phyloP scores from a whole-genome alignment of 768 basidiomycete genomes.

The Phaeolepiota aurea region DNA sequence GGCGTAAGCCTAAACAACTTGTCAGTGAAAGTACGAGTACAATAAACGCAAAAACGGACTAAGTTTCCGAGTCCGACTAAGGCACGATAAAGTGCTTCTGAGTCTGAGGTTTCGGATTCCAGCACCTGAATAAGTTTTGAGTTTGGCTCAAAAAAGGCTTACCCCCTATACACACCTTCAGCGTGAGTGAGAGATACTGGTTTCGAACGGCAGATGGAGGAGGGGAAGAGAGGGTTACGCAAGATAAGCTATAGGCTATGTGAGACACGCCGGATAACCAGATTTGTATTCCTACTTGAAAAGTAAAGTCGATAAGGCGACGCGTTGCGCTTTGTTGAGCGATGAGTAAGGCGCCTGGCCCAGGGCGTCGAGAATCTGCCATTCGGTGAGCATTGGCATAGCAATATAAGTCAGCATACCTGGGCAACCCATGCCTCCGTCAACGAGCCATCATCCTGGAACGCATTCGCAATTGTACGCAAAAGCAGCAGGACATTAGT shows the following conservation, averaged over 20 bases:
- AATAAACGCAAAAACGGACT: conserved; percentile 27
- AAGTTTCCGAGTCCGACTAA: conserved; percentile 69
- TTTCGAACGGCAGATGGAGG: conserved; percentile 29
- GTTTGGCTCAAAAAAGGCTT: not conserved
- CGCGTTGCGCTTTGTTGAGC: conserved; percentile 62
- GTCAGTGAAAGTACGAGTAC: conserved; percentile 1
- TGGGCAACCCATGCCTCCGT: conserved; percentile 44
- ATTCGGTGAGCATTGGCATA: not conserved
- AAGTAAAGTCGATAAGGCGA: conserved; percentile 72
- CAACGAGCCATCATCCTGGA: conserved; percentile 44
- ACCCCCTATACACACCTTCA: conserved; percentile 28
- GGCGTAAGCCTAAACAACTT: conserved; percentile 39
- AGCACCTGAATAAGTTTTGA: conserved; percentile 26
- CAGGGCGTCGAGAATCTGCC: conserved; percentile 51
- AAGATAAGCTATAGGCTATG: conserved; percentile 49
- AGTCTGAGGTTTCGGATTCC: conserved; percentile 43
- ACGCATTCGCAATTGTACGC: conserved; percentile 72
- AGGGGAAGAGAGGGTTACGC: conserved; percentile 36
- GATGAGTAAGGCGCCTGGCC: conserved; percentile 39
- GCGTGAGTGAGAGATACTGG: conserved; percentile 34
- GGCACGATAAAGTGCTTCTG: conserved; percentile 64
- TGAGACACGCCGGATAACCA: not conserved
- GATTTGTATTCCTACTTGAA: conserved; percentile 65
- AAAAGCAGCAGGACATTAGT: conserved; percentile 79
- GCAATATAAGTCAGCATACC: conserved; percentile 22